Evolutionary conservation across 2,329 filamentous ascomycete genomes (phyloP).

Genomic region (Aureobasidium sp.): DNA sequence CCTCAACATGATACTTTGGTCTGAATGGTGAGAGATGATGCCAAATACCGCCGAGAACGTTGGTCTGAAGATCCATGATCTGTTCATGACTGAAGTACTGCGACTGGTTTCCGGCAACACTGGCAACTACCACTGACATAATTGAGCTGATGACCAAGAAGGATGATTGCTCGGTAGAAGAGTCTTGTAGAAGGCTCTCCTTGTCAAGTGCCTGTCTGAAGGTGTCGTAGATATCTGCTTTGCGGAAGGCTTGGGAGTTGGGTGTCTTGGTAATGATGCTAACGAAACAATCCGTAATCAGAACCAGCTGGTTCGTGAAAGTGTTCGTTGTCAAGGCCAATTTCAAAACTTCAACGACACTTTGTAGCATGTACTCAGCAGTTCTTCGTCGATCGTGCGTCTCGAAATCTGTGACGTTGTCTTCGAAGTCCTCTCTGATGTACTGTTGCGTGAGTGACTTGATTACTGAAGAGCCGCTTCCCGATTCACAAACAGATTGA

Average conservation of each 20-base stretch:
- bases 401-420: neutral
- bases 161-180: slow-evolving; percentile 7
- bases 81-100: slow-evolving; percentile 29
- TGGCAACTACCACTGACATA: slow-evolving; percentile 17
- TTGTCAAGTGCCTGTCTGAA: neutral
- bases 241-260: neutral
- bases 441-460: slow-evolving; percentile 8
- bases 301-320: neutral
- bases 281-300: slow-evolving; percentile 4
- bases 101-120: neutral
- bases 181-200: neutral
- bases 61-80: slow-evolving; percentile 55
- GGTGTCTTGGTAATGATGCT: slow-evolving; percentile 1
- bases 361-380: slow-evolving; percentile 3
- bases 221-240: neutral
- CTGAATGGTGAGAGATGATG: slow-evolving; percentile 67
- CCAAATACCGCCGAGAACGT: slow-evolving; percentile 70
- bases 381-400: neutral
- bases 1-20: slow-evolving; percentile 91
- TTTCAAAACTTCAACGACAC: neutral
- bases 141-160: slow-evolving; percentile 20
- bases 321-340: neutral
- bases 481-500: neutral
- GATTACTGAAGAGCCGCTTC: neutral
- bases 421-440: neutral